Base-by-base conservation (phyloP, 2,329 filamentous ascomycete genomes). In the Aspergillus amoenus region DNA sequence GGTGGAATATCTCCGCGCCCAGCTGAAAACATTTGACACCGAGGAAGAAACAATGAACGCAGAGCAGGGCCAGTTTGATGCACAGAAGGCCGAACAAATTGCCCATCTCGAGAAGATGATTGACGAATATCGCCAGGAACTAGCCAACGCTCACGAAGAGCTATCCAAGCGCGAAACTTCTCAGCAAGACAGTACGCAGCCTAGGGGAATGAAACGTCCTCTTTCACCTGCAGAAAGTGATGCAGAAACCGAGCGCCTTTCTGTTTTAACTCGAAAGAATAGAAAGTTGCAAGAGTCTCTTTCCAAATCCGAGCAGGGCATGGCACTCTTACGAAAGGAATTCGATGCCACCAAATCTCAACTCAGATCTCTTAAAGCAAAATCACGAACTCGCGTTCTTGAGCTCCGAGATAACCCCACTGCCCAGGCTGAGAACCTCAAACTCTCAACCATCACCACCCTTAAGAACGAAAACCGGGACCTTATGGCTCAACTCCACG, bases 381-480 rank as follows among this genome's bases (percentile, higher is more conserved):
- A 88, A 17, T 88, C 86, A 30, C 87, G 89, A 61, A 95, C 88
- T 3, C 90, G 94, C 37, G 82, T 97, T 47, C 83, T 99, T 24
- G 88, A 94, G 54, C 81, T 97, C 13, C 89, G 91, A 57, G 88
- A 89, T n/a, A 99, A 99, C 72, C 94, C 94, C 0, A 97, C 94
- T 0, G 86, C 92, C 0, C 86, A 94, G 67, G 85, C 85, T 58
- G 91, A 96, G 76, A 88, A 89, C 3, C 85, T 96, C 72, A 96
- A 97, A 76, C 82, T 88, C 51, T 82, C 86, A 9, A 96, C 91
- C 0, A 84, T 99, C 13, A 82, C 82, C 9, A 88, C 88, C 0
- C 84, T 99, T 9, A 85, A 88, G 64, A 84, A 87, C 58, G 94
- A 97, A 70, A 99, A 99, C 73, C 81, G 83, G 7, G 90, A 93